These are phyloP conservation scores for Euphorbia pulcherrima DNA, from an alignment of 345 rosid genomes.

Conservation along the genomic window DNA sequence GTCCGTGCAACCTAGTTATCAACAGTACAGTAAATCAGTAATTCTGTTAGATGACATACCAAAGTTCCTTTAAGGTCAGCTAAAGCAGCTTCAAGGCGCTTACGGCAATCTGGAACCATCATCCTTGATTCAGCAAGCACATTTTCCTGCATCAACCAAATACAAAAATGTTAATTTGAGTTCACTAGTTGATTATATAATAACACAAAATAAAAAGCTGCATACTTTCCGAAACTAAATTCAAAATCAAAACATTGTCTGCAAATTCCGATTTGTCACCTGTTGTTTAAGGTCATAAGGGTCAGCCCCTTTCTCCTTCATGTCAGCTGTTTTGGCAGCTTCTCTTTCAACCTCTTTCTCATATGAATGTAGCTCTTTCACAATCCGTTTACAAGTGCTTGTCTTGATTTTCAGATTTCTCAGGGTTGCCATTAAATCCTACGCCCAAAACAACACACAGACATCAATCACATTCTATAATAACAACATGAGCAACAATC, in stretches of 20 bases:
- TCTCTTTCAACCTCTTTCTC: slow-evolving; percentile 94
- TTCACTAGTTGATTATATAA: not conserved
- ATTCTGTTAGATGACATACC: slow-evolving; percentile 38
- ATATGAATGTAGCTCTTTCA: slow-evolving; percentile 78
- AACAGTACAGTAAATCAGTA: not conserved
- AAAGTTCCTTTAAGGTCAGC: slow-evolving; percentile 67
- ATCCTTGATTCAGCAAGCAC: slow-evolving; percentile 96
- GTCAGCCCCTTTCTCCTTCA: slow-evolving; percentile 90
- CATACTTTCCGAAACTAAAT: not conserved
- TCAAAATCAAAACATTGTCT: not conserved
- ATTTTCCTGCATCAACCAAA: slow-evolving; percentile 58
- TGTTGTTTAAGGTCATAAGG: slow-evolving; percentile 94
- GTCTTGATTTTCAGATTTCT: slow-evolving; percentile 79
- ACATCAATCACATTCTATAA: not conserved
- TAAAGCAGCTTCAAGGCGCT: slow-evolving; percentile 75
- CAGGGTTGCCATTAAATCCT: slow-evolving; percentile 50
- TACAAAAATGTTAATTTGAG: not conserved
- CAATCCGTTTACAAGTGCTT: slow-evolving; percentile 68
- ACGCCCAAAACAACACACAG: slow-evolving; percentile 5
- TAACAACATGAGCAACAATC: not conserved
- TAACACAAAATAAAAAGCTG: not conserved
- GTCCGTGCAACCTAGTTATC: not conserved
- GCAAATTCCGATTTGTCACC: slow-evolving; percentile 28
- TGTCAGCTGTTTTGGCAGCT: slow-evolving; percentile 75
- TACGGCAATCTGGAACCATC: slow-evolving; percentile 93